These are phyloP conservation scores for Rhodocollybia butyracea DNA, from an alignment of 768 basidiomycete genomes.

Conservation along the genomic window DNA sequence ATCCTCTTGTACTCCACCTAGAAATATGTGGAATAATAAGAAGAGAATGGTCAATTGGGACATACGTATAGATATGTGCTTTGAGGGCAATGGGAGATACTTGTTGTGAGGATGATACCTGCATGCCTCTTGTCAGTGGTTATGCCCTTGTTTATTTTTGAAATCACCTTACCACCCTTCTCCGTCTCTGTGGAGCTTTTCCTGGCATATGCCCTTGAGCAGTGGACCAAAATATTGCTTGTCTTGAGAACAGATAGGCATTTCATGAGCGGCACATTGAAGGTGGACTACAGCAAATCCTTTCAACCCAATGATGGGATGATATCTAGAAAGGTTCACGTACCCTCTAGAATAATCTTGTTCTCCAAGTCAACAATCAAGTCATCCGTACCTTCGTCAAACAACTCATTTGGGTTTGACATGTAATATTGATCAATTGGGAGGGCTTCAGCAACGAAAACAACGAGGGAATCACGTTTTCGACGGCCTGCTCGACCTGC, in stretches of 20 bases:
- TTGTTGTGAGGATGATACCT: constrained; percentile 86
- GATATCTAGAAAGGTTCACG: neutral
- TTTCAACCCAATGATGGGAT: neutral
- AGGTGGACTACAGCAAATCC: constrained; percentile 54
- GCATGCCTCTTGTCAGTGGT: neutral
- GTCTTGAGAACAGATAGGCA: constrained; percentile 72
- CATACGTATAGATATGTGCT: constrained; percentile 65
- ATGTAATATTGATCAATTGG: constrained; percentile 78
- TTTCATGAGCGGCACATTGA: constrained; percentile 85
- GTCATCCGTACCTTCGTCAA: constrained; percentile 57
- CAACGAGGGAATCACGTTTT: constrained; percentile 71
- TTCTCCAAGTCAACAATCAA: constrained; percentile 72
- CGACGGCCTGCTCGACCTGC: constrained; percentile 84
- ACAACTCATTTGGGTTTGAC: constrained; percentile 66
- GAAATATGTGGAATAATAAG: neutral
- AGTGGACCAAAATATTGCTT: constrained; percentile 67
- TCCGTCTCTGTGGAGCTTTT: constrained; percentile 58
- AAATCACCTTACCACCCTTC: constrained; percentile 68
- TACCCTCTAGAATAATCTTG: constrained; percentile 67
- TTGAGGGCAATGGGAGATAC: constrained; percentile 74
- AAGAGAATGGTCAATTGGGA: neutral
- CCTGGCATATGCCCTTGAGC: constrained; percentile 57
- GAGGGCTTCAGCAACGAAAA: constrained; percentile 65
- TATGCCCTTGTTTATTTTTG: neutral
- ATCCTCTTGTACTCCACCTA: constrained; percentile 69